Evolutionary conservation across 2,329 filamentous ascomycete species (phyloP).

Genomic region (Hymenoscyphus linearis): DNA sequence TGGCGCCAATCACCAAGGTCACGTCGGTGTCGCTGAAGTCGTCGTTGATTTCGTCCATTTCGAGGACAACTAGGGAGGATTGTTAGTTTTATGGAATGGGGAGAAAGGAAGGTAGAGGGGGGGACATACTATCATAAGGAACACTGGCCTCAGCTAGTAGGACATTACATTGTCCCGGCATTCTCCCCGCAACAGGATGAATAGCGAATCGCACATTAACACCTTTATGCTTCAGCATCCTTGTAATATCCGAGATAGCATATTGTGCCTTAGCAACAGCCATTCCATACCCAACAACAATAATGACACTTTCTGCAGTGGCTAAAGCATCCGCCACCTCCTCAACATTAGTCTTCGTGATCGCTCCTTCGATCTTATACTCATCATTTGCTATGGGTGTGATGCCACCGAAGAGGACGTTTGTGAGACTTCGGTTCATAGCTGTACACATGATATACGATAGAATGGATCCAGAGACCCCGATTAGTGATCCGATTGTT

Average conservation of each 20-base stretch:
- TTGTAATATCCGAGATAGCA: conserved; percentile 77
- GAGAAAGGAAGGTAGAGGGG: not conserved
- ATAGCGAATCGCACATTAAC: conserved; percentile 85
- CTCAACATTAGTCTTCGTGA: conserved; percentile 73
- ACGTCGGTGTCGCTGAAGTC: conserved; percentile 83
- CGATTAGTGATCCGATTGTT: conserved; percentile 80
- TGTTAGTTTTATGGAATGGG: not conserved
- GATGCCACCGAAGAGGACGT: conserved; percentile 83
- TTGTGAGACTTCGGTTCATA: conserved; percentile 87
- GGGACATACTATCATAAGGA: conserved; percentile 67
- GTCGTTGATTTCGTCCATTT: conserved; percentile 96
- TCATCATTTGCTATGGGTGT: conserved; percentile 56
- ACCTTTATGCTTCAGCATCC: conserved; percentile 65
- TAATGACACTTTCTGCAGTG: conserved; percentile 78
- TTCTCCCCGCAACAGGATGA: conserved; percentile 82
- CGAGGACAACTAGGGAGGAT: conserved; percentile 61
- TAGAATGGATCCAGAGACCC: conserved; percentile 81
- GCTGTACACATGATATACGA: conserved; percentile 84
- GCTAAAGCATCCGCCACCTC: conserved; percentile 72
- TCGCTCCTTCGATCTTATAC: conserved; percentile 72
- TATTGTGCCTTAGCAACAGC: conserved; percentile 92
- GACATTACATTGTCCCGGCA: conserved; percentile 93
- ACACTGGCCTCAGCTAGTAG: conserved; percentile 82
- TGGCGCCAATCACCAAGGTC: conserved; percentile 84
- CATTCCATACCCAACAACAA: conserved; percentile 85